Base-by-base conservation (phyloP, 2,329 filamentous ascomycete species). In the Tolypocladium nubicola region DNA sequence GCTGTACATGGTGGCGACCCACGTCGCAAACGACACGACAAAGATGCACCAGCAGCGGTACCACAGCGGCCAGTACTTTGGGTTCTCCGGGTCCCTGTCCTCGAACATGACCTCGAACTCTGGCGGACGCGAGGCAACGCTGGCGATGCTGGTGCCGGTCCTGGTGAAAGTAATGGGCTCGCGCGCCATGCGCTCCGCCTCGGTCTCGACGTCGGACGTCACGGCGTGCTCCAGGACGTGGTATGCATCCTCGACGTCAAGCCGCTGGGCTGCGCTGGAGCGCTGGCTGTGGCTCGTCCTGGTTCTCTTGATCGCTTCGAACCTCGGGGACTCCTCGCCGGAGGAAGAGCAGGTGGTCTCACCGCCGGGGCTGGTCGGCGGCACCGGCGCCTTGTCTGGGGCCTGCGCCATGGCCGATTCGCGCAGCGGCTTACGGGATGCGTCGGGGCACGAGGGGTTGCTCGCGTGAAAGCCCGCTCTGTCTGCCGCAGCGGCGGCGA, bases 91-190 rank as follows among this genome's bases (percentile, higher is more conserved):
- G 62, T 88, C 85, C 59, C 82, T 73, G 1, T 81, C 81, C 19
- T 82, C 80, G 67, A 89, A 91, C 65, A 87, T 84, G 56, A 93
- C 79, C 71, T 94, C 89, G 65, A 84, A 93, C 35, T 84, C 81
- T 4, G 83, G 78, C 3, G 75, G 71, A 2, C 76, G 70, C 19
- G 75, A 76, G 3, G 73, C 73, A 30, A 68, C 69, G 60, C 75
- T 77, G 54, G 70, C 69, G 45, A 75, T 63, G 59, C 74, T 77
- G 54, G 75, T 72, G 35, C 71, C 70, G 2, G 75, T 76, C 39
- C 70, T 68, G 7, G 73, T 71, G 59, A 72, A 73, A 38, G 73
- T 66, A n/a, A 78, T 68, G 35, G 78, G 80, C 61, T 81, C 76
- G 19, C 69, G 70, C 37, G 69, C 72, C 39, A 67, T 62, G 52